Evolutionary conservation across 1,284 basidiomycete species (phyloP), one percentile per base, ranked within the genome.

Genomic region (Baeospora myosura): DNA sequence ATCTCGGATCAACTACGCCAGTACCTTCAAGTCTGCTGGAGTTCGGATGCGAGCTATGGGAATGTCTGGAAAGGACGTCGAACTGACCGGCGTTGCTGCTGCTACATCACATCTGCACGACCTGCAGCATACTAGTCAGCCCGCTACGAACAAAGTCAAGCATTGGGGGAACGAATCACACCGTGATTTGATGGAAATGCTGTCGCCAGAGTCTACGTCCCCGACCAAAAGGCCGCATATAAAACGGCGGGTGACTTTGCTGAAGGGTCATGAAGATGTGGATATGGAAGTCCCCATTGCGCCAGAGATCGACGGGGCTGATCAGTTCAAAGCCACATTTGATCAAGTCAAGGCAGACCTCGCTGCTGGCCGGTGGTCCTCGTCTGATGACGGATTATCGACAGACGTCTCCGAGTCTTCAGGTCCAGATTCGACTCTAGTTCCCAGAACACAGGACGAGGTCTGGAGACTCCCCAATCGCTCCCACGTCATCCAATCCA

Each of bases 1-100:
- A 50, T 76, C 85, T 24, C 74, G 79, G 33, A 92, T 98, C 59
- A 98, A 98, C 63, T 98, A 96, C 59, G 93, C 91, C 5, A 87
- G 90, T 46, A 74, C 88, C 5, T 98, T 97, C 76, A 91, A 85
- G 61, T 81, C 88, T 1, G 75, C 80, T 5, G 87, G 85, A n/a
- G 72, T 97, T 32, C 76, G 81, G 35, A 92, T 96, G 75, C 80
- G 91, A 11, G 74, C 85, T 0, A 62, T 74, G 7, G 77, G 75
- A 8, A 78, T 90, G 70, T 76, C 80, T 17, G 70, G 73, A 37
- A 73, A 73, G 50, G 84, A 84, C 52, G 78, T 86, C 22, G 76
- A 84, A 44, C 69, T 88, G 34, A 86, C 87, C 3, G 88, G 88
- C 6, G 76, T 86, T 14, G 88, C 87, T 18, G 88, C 89, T 8